A percentile compares a stretch with the other conserved stretches of the same genome.
Conservation (phyloP, 1,139 yeast species). For the Suhomyces yuchorum region DNA sequence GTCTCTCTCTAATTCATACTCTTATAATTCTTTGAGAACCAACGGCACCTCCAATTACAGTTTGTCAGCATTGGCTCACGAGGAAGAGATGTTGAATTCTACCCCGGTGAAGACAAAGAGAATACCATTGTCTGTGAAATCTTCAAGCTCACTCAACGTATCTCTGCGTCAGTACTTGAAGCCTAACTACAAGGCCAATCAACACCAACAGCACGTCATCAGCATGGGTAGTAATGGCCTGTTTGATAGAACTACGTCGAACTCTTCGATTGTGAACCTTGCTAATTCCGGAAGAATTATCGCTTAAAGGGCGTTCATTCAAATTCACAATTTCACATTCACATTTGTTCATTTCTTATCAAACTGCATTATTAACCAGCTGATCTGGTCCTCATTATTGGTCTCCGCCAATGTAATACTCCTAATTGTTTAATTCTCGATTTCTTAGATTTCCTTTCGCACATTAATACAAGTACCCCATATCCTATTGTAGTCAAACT, state of each 20-base stretch:
- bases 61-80: slow-evolving; percentile 17
- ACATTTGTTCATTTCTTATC: slow-evolving; percentile 8
- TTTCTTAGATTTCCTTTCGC: background rate
- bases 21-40: slow-evolving; percentile 16
- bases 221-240: slow-evolving; percentile 5
- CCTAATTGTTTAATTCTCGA: slow-evolving; percentile 6
- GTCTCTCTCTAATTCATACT: slow-evolving; percentile 23
- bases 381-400: background rate
- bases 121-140: slow-evolving; percentile 27
- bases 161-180: slow-evolving; percentile 6
- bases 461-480: slow-evolving; percentile 1
- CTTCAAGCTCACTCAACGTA: slow-evolving; percentile 19
- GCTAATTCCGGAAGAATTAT: slow-evolving; percentile 14
- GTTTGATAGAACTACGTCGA: slow-evolving; percentile 12
- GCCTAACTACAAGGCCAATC: slow-evolving; percentile 8
- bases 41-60: slow-evolving; percentile 17
- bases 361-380: slow-evolving; percentile 5
- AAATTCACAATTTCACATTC: slow-evolving; percentile 3
- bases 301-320: slow-evolving; percentile 11
- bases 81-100: slow-evolving; percentile 16
- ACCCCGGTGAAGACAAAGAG: slow-evolving; percentile 14
- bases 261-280: slow-evolving; percentile 12
- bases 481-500: background rate
- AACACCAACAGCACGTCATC: slow-evolving; percentile 10
- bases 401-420: background rate